phyloP scores from a whole-genome alignment of 306 rosid species.

The Pyrus communis region DNA sequence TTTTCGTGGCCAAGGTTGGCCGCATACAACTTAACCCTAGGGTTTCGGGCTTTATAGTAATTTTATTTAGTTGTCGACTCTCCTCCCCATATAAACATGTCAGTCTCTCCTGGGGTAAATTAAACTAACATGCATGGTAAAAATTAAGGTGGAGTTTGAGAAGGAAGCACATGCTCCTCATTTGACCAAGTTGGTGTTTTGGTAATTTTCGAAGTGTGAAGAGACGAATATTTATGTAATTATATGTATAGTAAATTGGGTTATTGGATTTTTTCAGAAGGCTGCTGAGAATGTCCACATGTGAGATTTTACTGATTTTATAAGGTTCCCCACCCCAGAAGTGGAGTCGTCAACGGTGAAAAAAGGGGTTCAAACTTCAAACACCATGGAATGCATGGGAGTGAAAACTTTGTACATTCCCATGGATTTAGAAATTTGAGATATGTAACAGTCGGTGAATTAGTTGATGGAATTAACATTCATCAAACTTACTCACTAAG shows the following conservation, averaged over 20 bases:
- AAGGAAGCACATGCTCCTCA: neutral
- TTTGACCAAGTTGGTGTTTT: neutral
- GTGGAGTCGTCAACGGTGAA: neutral
- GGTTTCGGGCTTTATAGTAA: neutral
- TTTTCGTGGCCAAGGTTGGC: constrained; percentile 1
- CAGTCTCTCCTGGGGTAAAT: neutral
- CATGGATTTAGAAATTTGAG: neutral
- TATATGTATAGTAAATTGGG: neutral
- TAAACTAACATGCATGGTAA: neutral
- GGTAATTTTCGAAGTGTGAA: neutral
- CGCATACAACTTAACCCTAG: neutral
- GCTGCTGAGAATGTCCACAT: neutral
- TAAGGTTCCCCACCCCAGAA: no score
- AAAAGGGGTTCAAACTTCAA: neutral
- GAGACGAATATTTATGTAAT: neutral
- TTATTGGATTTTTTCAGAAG: neutral
- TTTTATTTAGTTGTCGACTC: neutral
- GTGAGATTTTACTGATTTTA: neutral
- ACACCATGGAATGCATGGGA: neutral
- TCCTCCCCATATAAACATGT: neutral
- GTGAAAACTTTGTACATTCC: neutral
- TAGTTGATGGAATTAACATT: neutral
- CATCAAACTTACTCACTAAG: no score
- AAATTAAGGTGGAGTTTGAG: neutral
- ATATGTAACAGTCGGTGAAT: neutral